Conservation (phyloP, 176 grass and related monocot species). For the Triticum timopheevii region DNA sequence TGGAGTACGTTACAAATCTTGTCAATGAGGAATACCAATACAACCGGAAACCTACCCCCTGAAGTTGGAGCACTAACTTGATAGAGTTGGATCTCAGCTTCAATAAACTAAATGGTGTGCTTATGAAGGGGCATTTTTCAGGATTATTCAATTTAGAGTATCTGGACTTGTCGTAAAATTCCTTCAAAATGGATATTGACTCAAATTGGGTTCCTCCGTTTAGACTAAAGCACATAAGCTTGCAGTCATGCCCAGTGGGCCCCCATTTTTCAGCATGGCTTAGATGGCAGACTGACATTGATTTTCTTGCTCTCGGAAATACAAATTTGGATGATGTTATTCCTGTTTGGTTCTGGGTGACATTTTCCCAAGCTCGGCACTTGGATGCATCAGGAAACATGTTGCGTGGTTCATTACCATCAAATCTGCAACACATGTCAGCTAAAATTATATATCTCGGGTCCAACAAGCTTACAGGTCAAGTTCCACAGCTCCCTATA, state of each 20-base stretch:
- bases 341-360: neutral
- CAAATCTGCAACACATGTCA: neutral
- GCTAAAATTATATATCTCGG: neutral
- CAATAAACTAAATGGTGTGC: neutral
- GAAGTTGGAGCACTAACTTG: neutral
- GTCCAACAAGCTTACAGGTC: neutral
- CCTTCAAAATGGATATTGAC: neutral
- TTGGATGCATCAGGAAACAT: neutral
- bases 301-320: neutral
- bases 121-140: neutral
- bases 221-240: neutral
- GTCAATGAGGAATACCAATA: neutral
- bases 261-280: neutral
- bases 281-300: neutral
- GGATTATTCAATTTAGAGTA: neutral
- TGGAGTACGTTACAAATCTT: neutral
- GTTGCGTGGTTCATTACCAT: neutral
- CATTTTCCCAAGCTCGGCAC: neutral
- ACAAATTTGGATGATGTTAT: neutral
- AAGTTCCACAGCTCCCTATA: neutral
- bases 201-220: neutral
- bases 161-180: neutral
- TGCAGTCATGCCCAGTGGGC: neutral
- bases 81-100: neutral
- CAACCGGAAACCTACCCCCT: neutral